Evolutionary conservation across 768 basidiomycete genomes (phyloP).

Genomic region (Kwoniella dejecticola): DNA sequence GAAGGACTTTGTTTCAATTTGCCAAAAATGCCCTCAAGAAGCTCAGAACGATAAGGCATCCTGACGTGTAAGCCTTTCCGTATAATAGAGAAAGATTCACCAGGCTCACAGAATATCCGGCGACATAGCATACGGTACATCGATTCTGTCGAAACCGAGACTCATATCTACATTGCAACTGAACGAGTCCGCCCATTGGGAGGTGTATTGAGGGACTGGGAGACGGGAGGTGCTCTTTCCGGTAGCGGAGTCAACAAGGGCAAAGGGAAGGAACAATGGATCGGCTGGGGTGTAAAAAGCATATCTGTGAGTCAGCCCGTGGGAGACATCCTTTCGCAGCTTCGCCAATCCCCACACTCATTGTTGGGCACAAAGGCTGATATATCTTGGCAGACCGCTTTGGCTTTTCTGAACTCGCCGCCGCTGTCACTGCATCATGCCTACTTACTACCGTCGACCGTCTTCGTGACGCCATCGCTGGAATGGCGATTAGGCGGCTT

Average conservation of each 20-base stretch:
- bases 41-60: constrained; percentile 86
- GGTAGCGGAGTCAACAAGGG: constrained; percentile 42
- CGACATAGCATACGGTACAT: constrained; percentile 77
- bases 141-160: constrained; percentile 88
- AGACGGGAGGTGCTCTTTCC: constrained; percentile 45
- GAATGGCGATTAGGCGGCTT: constrained; percentile 98
- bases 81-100: not conserved
- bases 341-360: not conserved
- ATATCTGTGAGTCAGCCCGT: constrained; percentile 82
- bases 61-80: constrained; percentile 67
- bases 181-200: constrained; percentile 83
- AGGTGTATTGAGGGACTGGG: constrained; percentile 65
- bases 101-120: not conserved
- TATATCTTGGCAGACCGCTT: constrained; percentile 65
- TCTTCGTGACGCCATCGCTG: constrained; percentile 88
- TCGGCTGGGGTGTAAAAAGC: constrained; percentile 89
- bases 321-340: not conserved
- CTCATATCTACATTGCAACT: constrained; percentile 85
- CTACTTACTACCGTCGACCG: constrained; percentile 58
- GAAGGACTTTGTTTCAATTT: constrained; percentile 68
- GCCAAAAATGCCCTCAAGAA: constrained; percentile 90
- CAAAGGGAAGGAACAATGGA: constrained; percentile 79
- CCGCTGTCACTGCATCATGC: constrained; percentile 84
- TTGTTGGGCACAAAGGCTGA: not conserved
- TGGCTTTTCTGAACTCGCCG: constrained; percentile 84